These are phyloP conservation scores for Boletus vermiculosoides DNA, from an alignment of 768 basidiomycete species.

Conservation along the genomic window DNA sequence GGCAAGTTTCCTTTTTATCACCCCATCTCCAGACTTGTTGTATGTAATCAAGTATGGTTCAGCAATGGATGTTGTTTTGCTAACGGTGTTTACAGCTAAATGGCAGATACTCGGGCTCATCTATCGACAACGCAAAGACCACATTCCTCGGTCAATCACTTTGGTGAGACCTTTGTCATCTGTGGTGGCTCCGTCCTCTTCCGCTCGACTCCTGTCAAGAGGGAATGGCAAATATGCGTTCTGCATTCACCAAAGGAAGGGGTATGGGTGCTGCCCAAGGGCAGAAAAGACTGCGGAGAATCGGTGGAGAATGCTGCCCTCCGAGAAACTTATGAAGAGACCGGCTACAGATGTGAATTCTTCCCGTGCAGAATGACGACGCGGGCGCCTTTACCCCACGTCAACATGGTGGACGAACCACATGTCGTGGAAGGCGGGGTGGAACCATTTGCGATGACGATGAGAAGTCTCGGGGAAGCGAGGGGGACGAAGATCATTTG, in stretches of 20 bases:
- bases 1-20: constrained; percentile 34
- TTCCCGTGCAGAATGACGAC: constrained; percentile 43
- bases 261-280: constrained; percentile 53
- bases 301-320: constrained; percentile 48
- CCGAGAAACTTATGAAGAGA: constrained; percentile 67
- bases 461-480: constrained; percentile 24
- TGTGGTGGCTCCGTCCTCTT: constrained; percentile 20
- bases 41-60: too few relatives aligned
- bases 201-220: background rate
- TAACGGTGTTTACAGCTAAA: background rate
- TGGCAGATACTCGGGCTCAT: background rate
- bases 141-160: constrained; percentile 8
- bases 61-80: background rate
- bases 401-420: constrained; percentile 33
- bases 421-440: constrained; percentile 16
- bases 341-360: constrained; percentile 42
- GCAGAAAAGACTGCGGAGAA: constrained; percentile 59
- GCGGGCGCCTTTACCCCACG: constrained; percentile 50
- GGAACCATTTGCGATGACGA: constrained; percentile 40
- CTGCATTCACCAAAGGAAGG: constrained; percentile 10
- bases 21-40: background rate
- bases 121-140: background rate
- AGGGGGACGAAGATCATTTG: constrained; percentile 15
- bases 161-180: constrained; percentile 19
- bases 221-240: constrained; percentile 16